Conservation (phyloP, 352 stramenopile genomes). For the Thraustochytrium striatum region DNA sequence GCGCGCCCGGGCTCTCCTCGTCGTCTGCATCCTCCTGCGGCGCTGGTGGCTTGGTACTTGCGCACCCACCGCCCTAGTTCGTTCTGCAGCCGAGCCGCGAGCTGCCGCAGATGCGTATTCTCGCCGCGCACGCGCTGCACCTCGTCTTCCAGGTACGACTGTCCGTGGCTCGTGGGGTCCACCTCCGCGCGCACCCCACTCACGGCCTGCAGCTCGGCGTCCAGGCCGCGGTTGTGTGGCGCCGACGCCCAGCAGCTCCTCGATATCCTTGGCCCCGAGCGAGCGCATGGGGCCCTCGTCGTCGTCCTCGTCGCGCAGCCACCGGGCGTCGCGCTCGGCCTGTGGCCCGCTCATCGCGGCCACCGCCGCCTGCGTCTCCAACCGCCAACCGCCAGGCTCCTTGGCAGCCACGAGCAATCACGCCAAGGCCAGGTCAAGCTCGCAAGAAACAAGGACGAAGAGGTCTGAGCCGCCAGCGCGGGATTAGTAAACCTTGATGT, state of each 20-base stretch:
- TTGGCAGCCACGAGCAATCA: too few relatives aligned
- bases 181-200: not conserved
- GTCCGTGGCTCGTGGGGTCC: not conserved
- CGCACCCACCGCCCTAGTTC: not conserved
- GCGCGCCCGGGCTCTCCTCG: not conserved
- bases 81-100: not conserved
- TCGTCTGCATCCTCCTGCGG: not conserved
- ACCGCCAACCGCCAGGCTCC: too few relatives aligned
- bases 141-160: constrained; percentile 32
- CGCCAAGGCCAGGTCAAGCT: too few relatives aligned
- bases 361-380: too few relatives aligned
- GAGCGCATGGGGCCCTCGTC: too few relatives aligned
- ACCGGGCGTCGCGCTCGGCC: too few relatives aligned
- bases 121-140: constrained; percentile 22
- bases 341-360: too few relatives aligned
- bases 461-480: too few relatives aligned
- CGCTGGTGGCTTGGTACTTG: not conserved
- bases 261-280: constrained; percentile 21
- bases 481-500: constrained; percentile 24
- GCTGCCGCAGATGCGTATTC: constrained; percentile 13
- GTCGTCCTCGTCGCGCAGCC: too few relatives aligned
- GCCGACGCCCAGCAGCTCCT: constrained; percentile 6
- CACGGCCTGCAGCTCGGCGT: not conserved
- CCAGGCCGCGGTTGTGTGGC: not conserved
- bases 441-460: too few relatives aligned